Evolutionary conservation across 1,284 basidiomycete genomes (phyloP).

Genomic region (Quambalaria eucalypti): DNA sequence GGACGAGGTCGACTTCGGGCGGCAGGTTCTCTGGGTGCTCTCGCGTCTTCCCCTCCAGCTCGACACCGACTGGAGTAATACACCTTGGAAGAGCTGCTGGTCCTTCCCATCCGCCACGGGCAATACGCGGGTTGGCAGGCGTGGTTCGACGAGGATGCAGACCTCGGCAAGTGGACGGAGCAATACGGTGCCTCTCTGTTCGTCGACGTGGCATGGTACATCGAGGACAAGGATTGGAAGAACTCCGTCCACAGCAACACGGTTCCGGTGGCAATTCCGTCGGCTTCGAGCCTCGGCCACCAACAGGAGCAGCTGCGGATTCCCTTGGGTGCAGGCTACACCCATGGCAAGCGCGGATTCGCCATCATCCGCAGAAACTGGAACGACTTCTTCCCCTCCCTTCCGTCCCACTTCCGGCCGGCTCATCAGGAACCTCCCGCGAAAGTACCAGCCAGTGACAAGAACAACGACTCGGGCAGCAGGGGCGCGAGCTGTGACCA

Average conservation of each 20-base stretch:
- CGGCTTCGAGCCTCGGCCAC: background rate
- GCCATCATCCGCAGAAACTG: background rate
- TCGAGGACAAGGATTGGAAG: too few relatives aligned
- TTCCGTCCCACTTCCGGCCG: too few relatives aligned
- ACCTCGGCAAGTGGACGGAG: background rate
- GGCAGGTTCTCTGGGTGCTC: background rate
- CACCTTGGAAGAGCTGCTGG: background rate
- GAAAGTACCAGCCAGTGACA: too few relatives aligned
- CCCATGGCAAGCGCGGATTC: too few relatives aligned
- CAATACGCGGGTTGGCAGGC: background rate
- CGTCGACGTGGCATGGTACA: background rate
- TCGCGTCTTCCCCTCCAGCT: background rate
- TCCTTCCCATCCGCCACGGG: background rate
- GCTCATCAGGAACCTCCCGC: too few relatives aligned
- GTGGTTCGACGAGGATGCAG: background rate
- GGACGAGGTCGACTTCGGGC: background rate
- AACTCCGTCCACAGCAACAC: background rate
- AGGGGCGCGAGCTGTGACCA: too few relatives aligned
- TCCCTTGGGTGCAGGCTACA: background rate
- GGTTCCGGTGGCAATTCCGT: background rate
- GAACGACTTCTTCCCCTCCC: background rate
- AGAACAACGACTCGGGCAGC: too few relatives aligned
- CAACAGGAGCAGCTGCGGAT: background rate
- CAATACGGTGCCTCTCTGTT: background rate
- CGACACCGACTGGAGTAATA: background rate